phyloP scores from a whole-genome alignment of 768 basidiomycete species.

The Xerocomellus dryophilus region DNA sequence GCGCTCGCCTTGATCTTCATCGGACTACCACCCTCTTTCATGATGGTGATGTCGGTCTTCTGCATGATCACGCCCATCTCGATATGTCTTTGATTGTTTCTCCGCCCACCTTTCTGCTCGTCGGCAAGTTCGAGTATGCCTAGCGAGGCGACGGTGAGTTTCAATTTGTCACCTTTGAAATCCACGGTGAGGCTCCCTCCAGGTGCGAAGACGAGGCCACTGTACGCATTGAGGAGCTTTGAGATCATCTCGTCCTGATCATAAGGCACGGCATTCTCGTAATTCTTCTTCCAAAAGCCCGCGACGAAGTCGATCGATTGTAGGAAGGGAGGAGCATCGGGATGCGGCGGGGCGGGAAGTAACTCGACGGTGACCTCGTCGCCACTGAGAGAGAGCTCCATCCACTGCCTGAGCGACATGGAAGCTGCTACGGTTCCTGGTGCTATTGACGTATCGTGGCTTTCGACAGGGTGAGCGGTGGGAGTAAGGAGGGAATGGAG shows the following conservation, averaged over 20 bases:
- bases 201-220: constrained; percentile 62
- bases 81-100: constrained; percentile 27
- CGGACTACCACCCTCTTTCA: constrained; percentile 75
- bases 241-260: constrained; percentile 82
- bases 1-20: constrained; percentile 92
- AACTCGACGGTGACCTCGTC: constrained; percentile 72
- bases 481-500: not conserved
- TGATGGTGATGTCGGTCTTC: constrained; percentile 86
- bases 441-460: constrained; percentile 73
- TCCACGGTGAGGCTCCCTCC: constrained; percentile 81
- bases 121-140: constrained; percentile 59
- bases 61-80: constrained; percentile 79
- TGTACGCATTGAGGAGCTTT: constrained; percentile 73
- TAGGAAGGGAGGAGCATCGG: constrained; percentile 60
- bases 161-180: constrained; percentile 82
- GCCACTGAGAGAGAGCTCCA: constrained; percentile 74
- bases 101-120: constrained; percentile 49
- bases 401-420: constrained; percentile 82
- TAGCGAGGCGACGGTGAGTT: constrained; percentile 61
- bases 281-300: constrained; percentile 54
- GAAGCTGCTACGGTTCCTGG: constrained; percentile 76
- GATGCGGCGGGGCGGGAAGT: constrained; percentile 46
- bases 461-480: constrained; percentile 37
- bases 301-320: constrained; percentile 80
- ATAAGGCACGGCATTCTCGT: constrained; percentile 65